phyloP scores from a whole-genome alignment of 345 rosid genomes.

The Linum tenue region DNA sequence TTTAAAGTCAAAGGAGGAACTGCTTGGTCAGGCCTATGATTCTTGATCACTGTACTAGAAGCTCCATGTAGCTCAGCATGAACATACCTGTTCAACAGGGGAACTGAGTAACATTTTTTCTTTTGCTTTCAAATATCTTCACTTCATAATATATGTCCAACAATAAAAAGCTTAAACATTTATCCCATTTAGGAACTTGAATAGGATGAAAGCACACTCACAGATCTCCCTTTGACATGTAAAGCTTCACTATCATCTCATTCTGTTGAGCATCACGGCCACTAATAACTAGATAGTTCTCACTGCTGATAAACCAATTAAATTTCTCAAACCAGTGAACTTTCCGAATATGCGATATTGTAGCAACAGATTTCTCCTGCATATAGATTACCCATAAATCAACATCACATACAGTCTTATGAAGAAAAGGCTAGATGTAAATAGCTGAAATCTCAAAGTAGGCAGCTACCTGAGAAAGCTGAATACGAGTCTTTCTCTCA shows the following conservation, averaged over 20 bases:
- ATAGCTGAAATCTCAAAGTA: background rate
- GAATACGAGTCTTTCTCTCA: slow-evolving; percentile 86
- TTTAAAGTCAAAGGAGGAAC: slow-evolving; percentile 90
- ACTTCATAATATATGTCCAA: background rate
- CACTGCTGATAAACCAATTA: slow-evolving; percentile 97
- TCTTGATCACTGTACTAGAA: slow-evolving; percentile 90
- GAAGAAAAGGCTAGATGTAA: background rate
- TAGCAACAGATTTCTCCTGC: slow-evolving; percentile 86
- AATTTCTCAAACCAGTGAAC: slow-evolving; percentile 99
- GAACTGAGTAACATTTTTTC: background rate
- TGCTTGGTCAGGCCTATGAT: slow-evolving; percentile 82
- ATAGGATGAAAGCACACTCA: slow-evolving; percentile 26
- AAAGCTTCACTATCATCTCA: slow-evolving; percentile 96
- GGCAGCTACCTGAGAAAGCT: slow-evolving; percentile 71
- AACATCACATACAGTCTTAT: background rate
- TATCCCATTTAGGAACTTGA: background rate
- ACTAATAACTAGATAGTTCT: slow-evolving; percentile 83
- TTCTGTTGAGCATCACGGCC: slow-evolving; percentile 99
- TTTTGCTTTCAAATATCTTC: background rate
- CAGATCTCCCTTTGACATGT: slow-evolving; percentile 97
- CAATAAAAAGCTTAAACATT: background rate
- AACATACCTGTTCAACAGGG: slow-evolving; percentile 57
- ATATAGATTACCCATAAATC: background rate
- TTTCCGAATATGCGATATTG: slow-evolving; percentile 88
- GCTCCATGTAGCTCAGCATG: slow-evolving; percentile 99